Percentiles rank a stretch among this genome's conserved stretches.
phyloP scores from a whole-genome alignment of 345 rosid species.

The Populus davidiana region DNA sequence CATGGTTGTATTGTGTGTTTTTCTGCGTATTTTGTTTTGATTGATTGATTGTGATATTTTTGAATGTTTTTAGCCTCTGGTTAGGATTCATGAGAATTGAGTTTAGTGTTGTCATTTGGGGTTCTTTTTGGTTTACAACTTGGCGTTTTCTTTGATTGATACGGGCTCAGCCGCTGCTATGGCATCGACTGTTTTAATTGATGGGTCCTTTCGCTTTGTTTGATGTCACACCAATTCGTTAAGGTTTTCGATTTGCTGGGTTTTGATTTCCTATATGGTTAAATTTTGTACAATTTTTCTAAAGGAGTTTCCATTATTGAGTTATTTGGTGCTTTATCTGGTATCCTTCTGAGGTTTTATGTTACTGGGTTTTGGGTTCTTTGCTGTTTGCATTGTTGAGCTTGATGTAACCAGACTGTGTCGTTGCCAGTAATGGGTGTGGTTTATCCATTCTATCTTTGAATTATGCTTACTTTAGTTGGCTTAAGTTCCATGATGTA shows the following conservation, averaged over 20 bases:
- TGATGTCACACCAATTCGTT: background rate
- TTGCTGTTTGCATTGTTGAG: slow-evolving; percentile 5
- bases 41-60: background rate
- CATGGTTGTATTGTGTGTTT: slow-evolving; percentile 1
- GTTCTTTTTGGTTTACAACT: background rate
- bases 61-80: background rate
- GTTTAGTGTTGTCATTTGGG: background rate
- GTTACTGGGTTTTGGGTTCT: slow-evolving; percentile 13
- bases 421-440: background rate
- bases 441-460: background rate
- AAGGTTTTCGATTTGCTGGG: background rate
- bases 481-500: background rate
- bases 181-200: background rate
- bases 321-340: background rate
- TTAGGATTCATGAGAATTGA: slow-evolving; percentile 1
- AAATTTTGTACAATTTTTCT: background rate
- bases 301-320: background rate
- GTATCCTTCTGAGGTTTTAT: background rate
- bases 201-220: background rate
- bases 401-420: background rate
- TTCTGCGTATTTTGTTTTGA: background rate
- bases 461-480: background rate
- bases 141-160: background rate
- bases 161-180: background rate
- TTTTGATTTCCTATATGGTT: background rate